Conservation (phyloP, 2,329 filamentous ascomycete genomes). For the Plenodomus biglobosus region DNA sequence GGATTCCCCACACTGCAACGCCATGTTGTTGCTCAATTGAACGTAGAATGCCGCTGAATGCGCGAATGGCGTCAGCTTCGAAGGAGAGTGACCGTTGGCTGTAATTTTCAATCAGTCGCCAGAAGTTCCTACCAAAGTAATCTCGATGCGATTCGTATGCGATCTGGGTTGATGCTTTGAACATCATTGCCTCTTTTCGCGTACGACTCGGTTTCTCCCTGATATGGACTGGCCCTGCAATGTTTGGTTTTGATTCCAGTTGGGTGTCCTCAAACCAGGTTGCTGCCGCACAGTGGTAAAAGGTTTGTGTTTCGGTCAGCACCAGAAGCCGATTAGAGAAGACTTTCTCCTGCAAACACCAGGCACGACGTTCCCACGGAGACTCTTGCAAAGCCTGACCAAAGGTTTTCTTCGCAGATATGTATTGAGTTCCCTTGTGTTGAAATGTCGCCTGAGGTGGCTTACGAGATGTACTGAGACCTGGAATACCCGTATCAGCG, state of each 20-base stretch:
- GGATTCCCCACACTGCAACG: conserved; percentile 3
- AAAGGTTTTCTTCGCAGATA: conserved; percentile 1
- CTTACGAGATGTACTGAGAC: background rate
- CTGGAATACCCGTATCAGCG: conserved; percentile 7
- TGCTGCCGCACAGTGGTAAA: conserved; percentile 1
- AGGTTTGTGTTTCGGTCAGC: conserved; percentile 1
- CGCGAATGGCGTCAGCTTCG: conserved; percentile 5
- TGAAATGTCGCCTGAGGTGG: conserved; percentile 1
- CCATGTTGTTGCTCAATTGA: conserved; percentile 2
- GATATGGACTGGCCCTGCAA: background rate
- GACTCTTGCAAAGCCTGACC: background rate
- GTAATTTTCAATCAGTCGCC: conserved; percentile 1
- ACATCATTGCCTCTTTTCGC: background rate
- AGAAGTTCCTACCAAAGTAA: background rate
- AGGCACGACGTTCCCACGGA: conserved; percentile 7
- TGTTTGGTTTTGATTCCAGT: conserved; percentile 1
- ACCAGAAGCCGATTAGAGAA: conserved; percentile 6
- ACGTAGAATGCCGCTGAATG: conserved; percentile 4
- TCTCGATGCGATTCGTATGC: conserved; percentile 1
- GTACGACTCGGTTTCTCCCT: background rate
- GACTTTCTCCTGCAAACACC: conserved; percentile 12
- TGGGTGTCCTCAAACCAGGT: conserved; percentile 5
- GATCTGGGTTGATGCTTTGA: background rate
- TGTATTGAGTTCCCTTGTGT: conserved; percentile 1
- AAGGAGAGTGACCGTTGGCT: conserved; percentile 5